These are phyloP conservation scores for Kernera saxatilis DNA, from an alignment of 345 rosid genomes.

Conservation along the genomic window DNA sequence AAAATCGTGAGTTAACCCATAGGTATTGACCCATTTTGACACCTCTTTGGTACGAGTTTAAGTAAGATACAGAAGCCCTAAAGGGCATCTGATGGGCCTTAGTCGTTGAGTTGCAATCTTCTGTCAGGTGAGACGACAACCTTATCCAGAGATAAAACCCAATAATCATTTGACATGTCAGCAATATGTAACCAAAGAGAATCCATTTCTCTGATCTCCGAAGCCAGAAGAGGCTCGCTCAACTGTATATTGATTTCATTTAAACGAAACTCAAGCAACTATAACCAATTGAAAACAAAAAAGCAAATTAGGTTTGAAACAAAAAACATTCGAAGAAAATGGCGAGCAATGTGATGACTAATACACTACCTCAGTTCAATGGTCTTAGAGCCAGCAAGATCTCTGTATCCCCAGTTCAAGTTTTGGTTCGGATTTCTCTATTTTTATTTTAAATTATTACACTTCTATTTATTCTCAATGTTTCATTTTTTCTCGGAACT, in stretches of 20 bases:
- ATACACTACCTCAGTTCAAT: slow-evolving; percentile 52
- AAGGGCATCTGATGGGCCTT: neutral
- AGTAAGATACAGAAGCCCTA: neutral
- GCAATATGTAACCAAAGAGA: slow-evolving; percentile 40
- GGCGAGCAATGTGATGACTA: slow-evolving; percentile 47
- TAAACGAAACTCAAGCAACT: neutral
- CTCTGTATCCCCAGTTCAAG: slow-evolving; percentile 43
- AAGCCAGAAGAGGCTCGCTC: slow-evolving; percentile 17
- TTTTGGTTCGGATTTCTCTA: slow-evolving; percentile 40
- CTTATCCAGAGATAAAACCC: slow-evolving; percentile 47
- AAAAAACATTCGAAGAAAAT: slow-evolving; percentile 14
- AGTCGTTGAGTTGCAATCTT: neutral
- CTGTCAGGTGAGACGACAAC: slow-evolving; percentile 2
- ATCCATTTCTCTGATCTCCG: slow-evolving; percentile 57
- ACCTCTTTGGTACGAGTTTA: too few relatives aligned
- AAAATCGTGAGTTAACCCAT: too few relatives aligned
- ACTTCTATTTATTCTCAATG: too few relatives aligned
- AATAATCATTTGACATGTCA: slow-evolving; percentile 46
- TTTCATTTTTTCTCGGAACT: neutral
- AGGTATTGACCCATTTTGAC: too few relatives aligned
- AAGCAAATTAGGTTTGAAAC: neutral
- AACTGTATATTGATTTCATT: neutral
- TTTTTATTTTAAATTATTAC: too few relatives aligned
- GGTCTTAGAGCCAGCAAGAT: slow-evolving; percentile 46
- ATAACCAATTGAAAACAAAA: neutral